Base-by-base conservation (phyloP, 2,329 filamentous ascomycete species). In the Penicillium vulpinum region DNA sequence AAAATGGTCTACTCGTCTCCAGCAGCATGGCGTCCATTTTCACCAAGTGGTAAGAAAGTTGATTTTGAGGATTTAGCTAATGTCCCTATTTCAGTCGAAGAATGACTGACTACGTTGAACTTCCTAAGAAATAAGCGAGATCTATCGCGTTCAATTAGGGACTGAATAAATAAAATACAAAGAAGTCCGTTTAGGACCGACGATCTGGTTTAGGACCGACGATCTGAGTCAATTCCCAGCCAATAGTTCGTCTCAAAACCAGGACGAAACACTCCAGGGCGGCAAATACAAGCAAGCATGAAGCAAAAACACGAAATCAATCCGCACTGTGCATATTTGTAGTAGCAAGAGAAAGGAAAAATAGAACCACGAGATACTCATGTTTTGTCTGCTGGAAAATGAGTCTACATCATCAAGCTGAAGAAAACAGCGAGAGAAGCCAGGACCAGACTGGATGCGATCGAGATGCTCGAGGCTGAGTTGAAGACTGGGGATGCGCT, bases 161-260 rank as follows among this genome's bases (percentile, higher is more conserved):
- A 60, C 46, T 40, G 55, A 33, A 51, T 58, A 45, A 58, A 24
- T 60, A 60, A 39, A 60, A 39, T 60, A 60, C 58, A 60, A 51
- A 51, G 24, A 40, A 45, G 39, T 51, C 40, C 45, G 22, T 24
- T 16, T 36, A 21, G 24, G 29, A 35, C 33, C 13, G 5, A 31
- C 29, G 16, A 54, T 29, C 13, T n/a, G n/a, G 22, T 24, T 16
- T 36, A 21, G 24, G 29, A 35, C 33, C 13, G 5, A 31, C 29
- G 16, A 54, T 29, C 13, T n/a, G n/a, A 45, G 47, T 56, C 53
- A 56, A 46, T 51, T 51, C 47, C 16, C 48, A 39, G 39, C 10
- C 45, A 31, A 22, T 41, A 29, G 28, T 31, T 22, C 49, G 24
- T 6, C 5, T 15, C 13, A 11, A 28, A 43, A 22, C 16, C 13